Percentiles rank a stretch among this genome's conserved stretches.
Evolutionary conservation across 495 filamentous ascomycete species (phyloP).

Genomic region (Daldinia bambusicola): DNA sequence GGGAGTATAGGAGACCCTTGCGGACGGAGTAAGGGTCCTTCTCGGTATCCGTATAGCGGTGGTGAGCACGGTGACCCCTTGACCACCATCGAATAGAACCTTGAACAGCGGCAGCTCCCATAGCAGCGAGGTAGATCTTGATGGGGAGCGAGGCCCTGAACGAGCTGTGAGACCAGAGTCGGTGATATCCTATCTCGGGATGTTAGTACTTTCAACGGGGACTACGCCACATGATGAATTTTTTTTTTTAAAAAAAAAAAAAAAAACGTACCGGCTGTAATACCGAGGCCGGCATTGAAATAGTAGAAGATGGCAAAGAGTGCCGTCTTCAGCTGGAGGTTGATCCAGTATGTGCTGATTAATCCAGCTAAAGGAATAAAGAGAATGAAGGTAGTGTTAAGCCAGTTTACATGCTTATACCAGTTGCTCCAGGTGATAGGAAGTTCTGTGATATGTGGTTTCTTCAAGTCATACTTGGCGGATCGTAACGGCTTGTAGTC

Average conservation of each 20-base stretch:
- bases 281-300: constrained; percentile 88
- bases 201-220: constrained; percentile 30
- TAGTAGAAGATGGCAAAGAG: constrained; percentile 89
- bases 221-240: background rate
- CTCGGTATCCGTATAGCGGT: constrained; percentile 98
- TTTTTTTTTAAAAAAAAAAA: too few relatives aligned
- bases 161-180: constrained; percentile 94
- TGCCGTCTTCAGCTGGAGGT: constrained; percentile 77
- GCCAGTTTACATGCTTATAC: constrained; percentile 98
- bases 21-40: constrained; percentile 99
- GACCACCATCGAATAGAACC: constrained; percentile 98
- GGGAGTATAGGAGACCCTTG: constrained; percentile 96
- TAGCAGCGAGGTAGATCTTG: constrained; percentile 89
- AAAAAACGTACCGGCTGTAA: constrained; percentile 80
- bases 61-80: constrained; percentile 94
- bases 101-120: constrained; percentile 94
- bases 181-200: constrained; percentile 74
- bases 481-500: constrained; percentile 59
- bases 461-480: constrained; percentile 60
- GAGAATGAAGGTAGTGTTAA: constrained; percentile 88
- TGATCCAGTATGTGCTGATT: constrained; percentile 83
- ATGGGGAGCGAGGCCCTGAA: constrained; percentile 91
- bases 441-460: constrained; percentile 65
- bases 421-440: constrained; percentile 88
- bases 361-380: constrained; percentile 81